Percentiles rank a stretch among this genome's conserved stretches.
Evolutionary conservation across 441 rosid genomes (phyloP).

Genomic region (Populus hybrid): DNA sequence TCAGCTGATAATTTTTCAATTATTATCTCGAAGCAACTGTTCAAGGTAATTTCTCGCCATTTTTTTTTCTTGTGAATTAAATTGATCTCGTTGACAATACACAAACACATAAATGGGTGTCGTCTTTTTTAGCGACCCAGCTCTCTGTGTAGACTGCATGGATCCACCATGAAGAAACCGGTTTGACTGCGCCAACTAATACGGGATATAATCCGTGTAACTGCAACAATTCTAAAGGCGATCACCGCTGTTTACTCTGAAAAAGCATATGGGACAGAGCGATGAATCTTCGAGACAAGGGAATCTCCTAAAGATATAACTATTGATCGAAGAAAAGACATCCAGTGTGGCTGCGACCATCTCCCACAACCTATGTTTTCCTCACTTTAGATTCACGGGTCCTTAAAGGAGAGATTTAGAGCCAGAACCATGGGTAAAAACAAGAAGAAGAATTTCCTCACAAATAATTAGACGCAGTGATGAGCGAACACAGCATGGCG

Average conservation of each 20-base stretch:
- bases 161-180: not conserved
- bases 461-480: not conserved
- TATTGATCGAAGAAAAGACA: not conserved
- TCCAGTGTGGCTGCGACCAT: not conserved
- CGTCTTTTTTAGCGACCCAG: not conserved
- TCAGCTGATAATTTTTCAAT: too few species aligned
- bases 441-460: not conserved
- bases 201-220: not conserved
- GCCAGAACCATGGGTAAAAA: not conserved
- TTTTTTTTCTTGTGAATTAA: too few species aligned
- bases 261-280: not conserved
- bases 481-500: not conserved
- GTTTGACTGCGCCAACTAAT: not conserved
- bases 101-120: too few species aligned
- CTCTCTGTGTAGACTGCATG: not conserved
- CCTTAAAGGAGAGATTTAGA: not conserved
- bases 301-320: not conserved
- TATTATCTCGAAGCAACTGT: too few species aligned
- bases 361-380: not conserved
- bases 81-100: not conserved
- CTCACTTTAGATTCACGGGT: not conserved
- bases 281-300: constrained; percentile 1
- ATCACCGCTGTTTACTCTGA: not conserved
- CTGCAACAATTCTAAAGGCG: not conserved
- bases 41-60: not conserved